Percentiles rank a stretch among this genome's conserved stretches.
Evolutionary conservation across 768 basidiomycete genomes (phyloP).

Genomic region (Coprinopsis cinerea): DNA sequence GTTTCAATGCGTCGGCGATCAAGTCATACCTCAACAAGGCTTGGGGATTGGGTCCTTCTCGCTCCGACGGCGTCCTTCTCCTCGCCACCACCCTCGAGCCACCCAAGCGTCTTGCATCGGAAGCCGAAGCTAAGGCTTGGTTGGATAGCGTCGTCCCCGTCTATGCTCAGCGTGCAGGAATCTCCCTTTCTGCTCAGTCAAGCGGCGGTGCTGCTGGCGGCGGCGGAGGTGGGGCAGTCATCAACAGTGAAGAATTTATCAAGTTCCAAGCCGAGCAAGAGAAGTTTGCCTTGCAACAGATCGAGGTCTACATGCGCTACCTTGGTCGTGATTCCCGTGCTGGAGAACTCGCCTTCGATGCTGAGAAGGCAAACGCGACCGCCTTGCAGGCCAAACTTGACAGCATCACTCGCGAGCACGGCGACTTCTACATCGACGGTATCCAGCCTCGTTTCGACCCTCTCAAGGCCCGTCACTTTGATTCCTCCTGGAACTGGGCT

Average conservation of each 20-base stretch:
- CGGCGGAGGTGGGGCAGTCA: conserved; percentile 72
- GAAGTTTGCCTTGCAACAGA: conserved; percentile 85
- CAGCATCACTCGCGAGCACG: conserved; percentile 85
- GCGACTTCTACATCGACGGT: conserved; percentile 88
- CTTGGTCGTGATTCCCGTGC: conserved; percentile 89
- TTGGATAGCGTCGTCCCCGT: conserved; percentile 76
- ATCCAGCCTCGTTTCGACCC: conserved; percentile 94
- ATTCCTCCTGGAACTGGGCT: conserved; percentile 99
- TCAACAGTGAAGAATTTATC: conserved; percentile 97
- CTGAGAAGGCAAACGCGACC: conserved; percentile 68
- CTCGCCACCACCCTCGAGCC: conserved; percentile 92
- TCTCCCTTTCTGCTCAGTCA: conserved; percentile 70
- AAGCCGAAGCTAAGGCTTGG: conserved; percentile 91
- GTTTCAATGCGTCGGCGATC: conserved; percentile 91
- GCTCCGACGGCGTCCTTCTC: conserved; percentile 85
- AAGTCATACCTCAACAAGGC: conserved; percentile 85
- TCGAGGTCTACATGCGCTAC: conserved; percentile 97
- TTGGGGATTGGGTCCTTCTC: conserved; percentile 91
- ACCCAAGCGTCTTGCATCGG: conserved; percentile 85
- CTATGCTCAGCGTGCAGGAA: conserved; percentile 87
- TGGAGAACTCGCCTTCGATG: conserved; percentile 85
- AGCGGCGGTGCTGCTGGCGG: conserved; percentile 56
- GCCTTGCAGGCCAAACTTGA: conserved; percentile 84
- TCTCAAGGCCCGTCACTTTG: conserved; percentile 95
- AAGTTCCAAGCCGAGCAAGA: conserved; percentile 95